Conservation (phyloP, 768 basidiomycete genomes). For the Thelephora ganbajun region DNA sequence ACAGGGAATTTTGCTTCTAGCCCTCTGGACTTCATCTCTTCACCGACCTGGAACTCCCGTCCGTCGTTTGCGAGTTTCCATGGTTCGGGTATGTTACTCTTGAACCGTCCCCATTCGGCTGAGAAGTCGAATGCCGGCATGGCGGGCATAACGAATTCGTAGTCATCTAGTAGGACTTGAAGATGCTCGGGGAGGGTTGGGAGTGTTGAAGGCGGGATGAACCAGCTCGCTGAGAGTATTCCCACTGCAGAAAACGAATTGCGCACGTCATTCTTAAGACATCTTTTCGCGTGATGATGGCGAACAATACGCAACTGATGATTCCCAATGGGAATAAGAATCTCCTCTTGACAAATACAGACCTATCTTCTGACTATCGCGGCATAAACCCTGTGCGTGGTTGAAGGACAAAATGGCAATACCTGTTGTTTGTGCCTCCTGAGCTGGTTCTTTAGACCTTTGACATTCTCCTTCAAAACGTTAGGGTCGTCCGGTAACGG, state of each 20-base stretch:
- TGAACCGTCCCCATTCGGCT: conserved; percentile 54
- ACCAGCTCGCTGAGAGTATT: conserved; percentile 42
- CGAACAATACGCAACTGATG: conserved; percentile 26
- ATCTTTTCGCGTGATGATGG: not conserved
- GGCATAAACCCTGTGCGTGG: not conserved
- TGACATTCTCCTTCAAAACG: conserved; percentile 13
- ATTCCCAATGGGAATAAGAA: conserved; percentile 67
- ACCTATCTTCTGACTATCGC: conserved; percentile 6
- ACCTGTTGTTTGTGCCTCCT: conserved; percentile 3
- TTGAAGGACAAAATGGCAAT: conserved; percentile 11
- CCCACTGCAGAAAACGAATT: conserved; percentile 37
- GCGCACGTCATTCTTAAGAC: not conserved
- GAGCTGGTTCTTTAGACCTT: conserved; percentile 3
- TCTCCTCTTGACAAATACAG: conserved; percentile 24
- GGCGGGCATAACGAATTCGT: conserved; percentile 56
- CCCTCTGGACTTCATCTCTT: conserved; percentile 47
- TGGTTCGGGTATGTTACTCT: conserved; percentile 59
- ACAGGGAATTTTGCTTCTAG: conserved; percentile 64
- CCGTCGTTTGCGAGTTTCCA: conserved; percentile 77
- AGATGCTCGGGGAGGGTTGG: conserved; percentile 59
- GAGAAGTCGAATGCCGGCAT: conserved; percentile 59
- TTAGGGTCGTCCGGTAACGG: conserved; percentile 10
- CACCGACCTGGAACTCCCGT: conserved; percentile 69
- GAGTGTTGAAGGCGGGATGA: conserved; percentile 54
- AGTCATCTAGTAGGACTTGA: conserved; percentile 50